Evolutionary conservation across 306 rosid genomes (phyloP).

Genomic region (Oemleria cerasiformis): DNA sequence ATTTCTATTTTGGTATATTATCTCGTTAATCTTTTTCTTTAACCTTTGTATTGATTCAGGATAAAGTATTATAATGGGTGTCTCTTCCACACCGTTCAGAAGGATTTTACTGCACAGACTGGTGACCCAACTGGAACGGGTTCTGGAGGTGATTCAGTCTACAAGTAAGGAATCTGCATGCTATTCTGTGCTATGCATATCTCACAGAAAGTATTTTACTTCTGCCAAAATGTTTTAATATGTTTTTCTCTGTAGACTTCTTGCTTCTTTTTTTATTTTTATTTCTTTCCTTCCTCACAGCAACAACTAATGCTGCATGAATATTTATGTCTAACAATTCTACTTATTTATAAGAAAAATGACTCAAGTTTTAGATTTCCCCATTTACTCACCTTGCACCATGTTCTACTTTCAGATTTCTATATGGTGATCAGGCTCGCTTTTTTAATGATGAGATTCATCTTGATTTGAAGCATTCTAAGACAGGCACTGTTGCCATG

Average conservation of each 20-base stretch:
- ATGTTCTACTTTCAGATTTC: conserved; percentile 47
- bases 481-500: conserved; percentile 86
- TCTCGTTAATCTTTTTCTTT: conserved; percentile 8
- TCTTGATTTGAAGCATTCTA: conserved; percentile 87
- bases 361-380: background rate
- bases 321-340: background rate
- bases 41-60: conserved; percentile 34
- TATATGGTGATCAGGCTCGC: conserved; percentile 95
- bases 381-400: conserved; percentile 2
- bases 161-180: conserved; percentile 45
- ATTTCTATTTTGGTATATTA: background rate
- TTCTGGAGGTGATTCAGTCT: conserved; percentile 71
- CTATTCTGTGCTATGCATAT: background rate
- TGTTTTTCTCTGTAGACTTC: background rate
- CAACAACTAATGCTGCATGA: background rate
- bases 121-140: conserved; percentile 91
- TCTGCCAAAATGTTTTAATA: background rate
- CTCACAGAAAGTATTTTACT: background rate
- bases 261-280: background rate
- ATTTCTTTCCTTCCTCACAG: background rate
- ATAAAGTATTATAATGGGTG: conserved; percentile 84
- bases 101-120: conserved; percentile 93
- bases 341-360: background rate
- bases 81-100: conserved; percentile 79
- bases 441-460: conserved; percentile 83